Base-by-base conservation (phyloP, 2,329 filamentous ascomycete genomes). In the Beauveria sp. region DNA sequence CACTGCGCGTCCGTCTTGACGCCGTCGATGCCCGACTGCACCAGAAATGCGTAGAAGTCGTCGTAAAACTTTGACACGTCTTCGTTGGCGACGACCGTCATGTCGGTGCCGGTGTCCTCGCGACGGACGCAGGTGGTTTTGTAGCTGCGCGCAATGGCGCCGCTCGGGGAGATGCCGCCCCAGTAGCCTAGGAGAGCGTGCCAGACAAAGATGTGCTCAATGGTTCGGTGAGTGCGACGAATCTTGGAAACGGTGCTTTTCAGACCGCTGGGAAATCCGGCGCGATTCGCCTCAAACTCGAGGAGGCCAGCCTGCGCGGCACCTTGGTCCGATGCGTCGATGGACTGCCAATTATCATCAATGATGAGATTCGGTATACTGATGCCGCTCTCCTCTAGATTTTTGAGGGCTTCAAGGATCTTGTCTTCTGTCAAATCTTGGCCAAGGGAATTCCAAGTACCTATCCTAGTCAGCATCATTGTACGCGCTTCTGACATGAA, bases 1-100 rank as follows among this genome's bases (percentile, higher is more conserved):
- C 93, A 96, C 70, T 99, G 93, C 0, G 86, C 91, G 71, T 99
- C 95, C 0, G 93, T 93, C 74, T 99, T 99, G 67, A 96, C 93
- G 0, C 87, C 88, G 71, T 96, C 90, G 38, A 99, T 79, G 0
- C 92, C 93, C 42, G 83, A 83, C 3, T 82, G 81, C 0, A 81
- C 80, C 1, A 99, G 82, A 69, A 96, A 98, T 2, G 77, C 74
- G 72, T 98, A 99, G 72, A 98, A 98, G 72, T 98, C 93, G 62
- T 91, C 81, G 72, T 96, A 99, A 71, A 97, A 90, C 34, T 81
- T 82, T 12, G 78, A 75, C 1, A 93, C 84, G 66, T 97, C 91
- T 50, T 89, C 84, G 43, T 87, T 83, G 6, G 87, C 86, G 24
- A 98, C 82, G 1, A 91, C 84, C 0, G 85, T 85, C 76, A 96